Evolutionary conservation across 2,329 filamentous ascomycete genomes (phyloP).

Genomic region (Trichoderma gracile): DNA sequence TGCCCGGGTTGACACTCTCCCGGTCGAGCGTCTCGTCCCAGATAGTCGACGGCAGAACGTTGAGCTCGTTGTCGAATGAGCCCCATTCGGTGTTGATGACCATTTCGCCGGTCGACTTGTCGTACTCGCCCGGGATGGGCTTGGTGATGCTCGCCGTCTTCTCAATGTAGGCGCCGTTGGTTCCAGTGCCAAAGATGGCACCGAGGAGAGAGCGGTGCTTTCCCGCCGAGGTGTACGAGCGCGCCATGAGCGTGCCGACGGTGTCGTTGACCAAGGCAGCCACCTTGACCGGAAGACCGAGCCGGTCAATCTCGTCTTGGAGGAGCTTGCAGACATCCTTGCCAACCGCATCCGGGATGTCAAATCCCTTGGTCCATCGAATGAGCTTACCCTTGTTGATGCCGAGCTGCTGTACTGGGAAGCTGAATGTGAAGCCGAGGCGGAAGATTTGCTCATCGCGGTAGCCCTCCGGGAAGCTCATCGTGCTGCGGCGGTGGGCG

Average conservation of each 20-base stretch:
- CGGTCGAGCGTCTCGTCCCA: slow-evolving; percentile 80
- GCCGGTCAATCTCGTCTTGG: slow-evolving; percentile 83
- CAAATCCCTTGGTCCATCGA: slow-evolving; percentile 98
- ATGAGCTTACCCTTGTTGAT: slow-evolving; percentile 95
- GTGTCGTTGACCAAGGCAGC: slow-evolving; percentile 96
- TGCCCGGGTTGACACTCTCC: slow-evolving; percentile 83
- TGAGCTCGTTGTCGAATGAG: slow-evolving; percentile 92
- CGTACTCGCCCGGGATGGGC: slow-evolving; percentile 67
- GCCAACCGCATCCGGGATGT: slow-evolving; percentile 90
- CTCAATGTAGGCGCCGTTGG: slow-evolving; percentile 96
- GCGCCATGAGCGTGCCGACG: slow-evolving; percentile 95
- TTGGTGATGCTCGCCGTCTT: slow-evolving; percentile 86
- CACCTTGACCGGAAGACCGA: slow-evolving; percentile 88
- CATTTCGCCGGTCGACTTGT: slow-evolving; percentile 85
- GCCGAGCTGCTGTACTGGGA: slow-evolving; percentile 88
- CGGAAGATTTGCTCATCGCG: slow-evolving; percentile 80
- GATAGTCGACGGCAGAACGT: slow-evolving; percentile 79
- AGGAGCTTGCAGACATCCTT: slow-evolving; percentile 92
- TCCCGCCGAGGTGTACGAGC: slow-evolving; percentile 89
- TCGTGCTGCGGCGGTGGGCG: slow-evolving; percentile 62
- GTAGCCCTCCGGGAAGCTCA: slow-evolving; percentile 59
- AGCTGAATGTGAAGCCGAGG: slow-evolving; percentile 98
- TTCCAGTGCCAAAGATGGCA: slow-evolving; percentile 95
- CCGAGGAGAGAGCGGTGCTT: slow-evolving; percentile 87
- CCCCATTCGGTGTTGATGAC: slow-evolving; percentile 99